Evolutionary conservation across 2,329 filamentous ascomycete species (phyloP), one percentile per base, ranked within the genome.

Genomic region (Sclerotinia nivalis): DNA sequence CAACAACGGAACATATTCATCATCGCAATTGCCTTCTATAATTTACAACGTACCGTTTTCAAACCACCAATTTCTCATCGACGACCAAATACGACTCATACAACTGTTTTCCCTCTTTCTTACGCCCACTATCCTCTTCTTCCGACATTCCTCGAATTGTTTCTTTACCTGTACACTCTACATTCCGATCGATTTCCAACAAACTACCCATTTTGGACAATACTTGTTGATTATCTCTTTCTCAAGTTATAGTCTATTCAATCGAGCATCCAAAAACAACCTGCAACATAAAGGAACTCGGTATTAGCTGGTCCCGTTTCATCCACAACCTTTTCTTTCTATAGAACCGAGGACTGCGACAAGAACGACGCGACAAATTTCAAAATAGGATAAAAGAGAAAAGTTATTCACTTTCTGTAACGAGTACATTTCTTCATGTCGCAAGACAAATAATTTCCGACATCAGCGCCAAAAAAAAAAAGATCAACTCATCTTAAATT

Each of bases 181-280:
- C 66, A 68, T 68, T 68, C 66, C 66, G 5, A 34, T 54, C 58
- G 34, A 62, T 68, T 43, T 64, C 47, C 66, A 61, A 68, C 43
- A 68, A 40, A 45, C 34, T 31, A 43, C 66, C 66, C 43, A 43
- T 68, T 68, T 62, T 68, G 66, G 55, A 54, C 66, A 49, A 43
- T 22, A 61, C 55, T 52, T 54, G 66, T 68, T 52, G 66, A 68
- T 68, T 61, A 54, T 68, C 52, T 40, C 55, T 61, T 43, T 62
- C 66, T 54, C 55, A 62, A 54, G 31, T 56, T 56, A 25, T 66
- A 28, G 47, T 64, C 61, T 62, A 68, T 50, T 83, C 83, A 86
- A 89, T 10, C 84, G 84, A 59, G 84, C 84, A 85, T 88, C 71
- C 20, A 50, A 22, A 43, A 66, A 25, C 20, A 40, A 56, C 22